Conservation (phyloP, 306 rosid genomes). For the Psophocarpus tetragonolobus region DNA sequence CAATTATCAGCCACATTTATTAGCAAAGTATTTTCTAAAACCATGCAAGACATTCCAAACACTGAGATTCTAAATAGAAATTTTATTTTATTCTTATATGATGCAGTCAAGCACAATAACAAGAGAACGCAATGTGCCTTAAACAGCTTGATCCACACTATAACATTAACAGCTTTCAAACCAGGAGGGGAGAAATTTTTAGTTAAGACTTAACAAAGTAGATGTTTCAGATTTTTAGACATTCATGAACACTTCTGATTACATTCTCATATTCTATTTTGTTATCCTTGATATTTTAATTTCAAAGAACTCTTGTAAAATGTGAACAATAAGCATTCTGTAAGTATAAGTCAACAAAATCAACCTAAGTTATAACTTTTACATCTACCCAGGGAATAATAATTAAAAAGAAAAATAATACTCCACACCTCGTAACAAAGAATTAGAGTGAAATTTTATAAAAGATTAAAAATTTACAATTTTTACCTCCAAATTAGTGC, state of each 20-base stretch:
- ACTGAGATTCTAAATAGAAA: background rate
- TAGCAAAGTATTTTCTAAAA: background rate
- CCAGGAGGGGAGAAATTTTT: background rate
- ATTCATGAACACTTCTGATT: background rate
- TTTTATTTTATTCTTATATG: background rate
- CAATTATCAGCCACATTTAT: background rate
- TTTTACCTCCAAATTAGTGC: background rate
- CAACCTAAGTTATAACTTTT: background rate
- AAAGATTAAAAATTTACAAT: background rate
- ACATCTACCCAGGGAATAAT: background rate
- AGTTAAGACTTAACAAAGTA: background rate
- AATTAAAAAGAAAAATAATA: background rate
- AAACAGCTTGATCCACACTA: slow-evolving; percentile 1
- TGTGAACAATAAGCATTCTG: background rate
- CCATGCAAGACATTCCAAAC: background rate
- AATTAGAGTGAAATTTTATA: background rate
- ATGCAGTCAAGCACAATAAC: background rate
- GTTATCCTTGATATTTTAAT: background rate
- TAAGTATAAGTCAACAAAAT: slow-evolving; percentile 1
- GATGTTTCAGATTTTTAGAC: background rate
- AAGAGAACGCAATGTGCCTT: background rate
- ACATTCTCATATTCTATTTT: background rate
- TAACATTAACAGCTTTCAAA: background rate
- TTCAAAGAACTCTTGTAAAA: slow-evolving; percentile 2
- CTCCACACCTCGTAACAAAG: background rate